These are phyloP conservation scores for Epichloe sp. DNA, from an alignment of 2,329 filamentous ascomycete species.

Conservation along the genomic window DNA sequence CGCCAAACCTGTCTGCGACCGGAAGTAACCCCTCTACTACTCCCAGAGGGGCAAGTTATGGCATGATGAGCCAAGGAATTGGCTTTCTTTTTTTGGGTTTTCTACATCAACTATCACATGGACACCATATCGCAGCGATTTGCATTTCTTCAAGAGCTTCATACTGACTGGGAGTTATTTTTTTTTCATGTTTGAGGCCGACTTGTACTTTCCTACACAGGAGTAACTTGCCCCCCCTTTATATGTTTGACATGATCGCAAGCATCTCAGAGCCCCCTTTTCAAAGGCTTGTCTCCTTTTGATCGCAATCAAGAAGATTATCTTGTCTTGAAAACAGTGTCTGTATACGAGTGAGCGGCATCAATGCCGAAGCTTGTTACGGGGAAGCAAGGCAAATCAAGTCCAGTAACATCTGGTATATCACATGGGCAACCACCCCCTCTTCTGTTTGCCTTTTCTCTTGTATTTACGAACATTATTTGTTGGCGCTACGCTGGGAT, in stretches of 20 bases:
- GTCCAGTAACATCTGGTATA: not conserved
- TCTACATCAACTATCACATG: constrained; percentile 10
- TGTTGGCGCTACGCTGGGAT: constrained; percentile 1
- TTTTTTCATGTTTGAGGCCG: not conserved
- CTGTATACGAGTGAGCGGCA: not conserved
- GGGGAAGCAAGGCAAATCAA: not conserved
- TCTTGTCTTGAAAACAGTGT: not conserved
- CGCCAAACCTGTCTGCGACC: not conserved
- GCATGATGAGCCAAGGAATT: not conserved
- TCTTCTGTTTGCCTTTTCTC: not conserved
- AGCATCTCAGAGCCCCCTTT: not conserved
- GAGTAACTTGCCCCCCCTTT: not conserved
- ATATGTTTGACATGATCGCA: not conserved
- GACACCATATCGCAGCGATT: constrained; percentile 19
- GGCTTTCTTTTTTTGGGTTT: not conserved
- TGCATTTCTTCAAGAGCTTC: constrained; percentile 7
- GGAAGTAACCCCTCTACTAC: not conserved
- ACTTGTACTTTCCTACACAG: constrained; percentile 1
- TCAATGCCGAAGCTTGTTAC: not conserved
- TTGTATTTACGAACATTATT: constrained; percentile 1
- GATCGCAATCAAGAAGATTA: not conserved
- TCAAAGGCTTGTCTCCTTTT: not conserved
- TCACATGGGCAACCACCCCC: not conserved
- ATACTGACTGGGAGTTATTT: constrained; percentile 2
- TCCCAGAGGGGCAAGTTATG: not conserved